Evolutionary conservation across 1,284 basidiomycete genomes (phyloP).

Genomic region (Ganoderma boninense): DNA sequence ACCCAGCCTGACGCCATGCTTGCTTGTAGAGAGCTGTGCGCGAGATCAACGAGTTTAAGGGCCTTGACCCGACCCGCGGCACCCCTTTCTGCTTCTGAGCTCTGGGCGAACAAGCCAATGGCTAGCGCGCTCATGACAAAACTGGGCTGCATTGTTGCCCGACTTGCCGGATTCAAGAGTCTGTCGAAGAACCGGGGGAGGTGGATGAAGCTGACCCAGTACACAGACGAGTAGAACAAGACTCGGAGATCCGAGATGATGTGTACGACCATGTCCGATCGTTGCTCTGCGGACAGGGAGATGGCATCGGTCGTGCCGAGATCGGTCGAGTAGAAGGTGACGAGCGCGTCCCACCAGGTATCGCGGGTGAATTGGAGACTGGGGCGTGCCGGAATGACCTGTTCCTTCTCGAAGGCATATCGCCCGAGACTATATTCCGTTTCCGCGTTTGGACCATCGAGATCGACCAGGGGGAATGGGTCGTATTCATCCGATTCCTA

Average conservation of each 20-base stretch:
- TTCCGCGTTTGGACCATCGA: constrained; percentile 9
- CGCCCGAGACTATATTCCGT: background rate
- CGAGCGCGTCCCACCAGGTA: constrained; percentile 32
- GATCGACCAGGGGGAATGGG: constrained; percentile 25
- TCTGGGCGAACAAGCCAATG: constrained; percentile 72
- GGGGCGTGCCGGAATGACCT: constrained; percentile 20
- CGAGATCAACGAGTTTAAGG: constrained; percentile 65
- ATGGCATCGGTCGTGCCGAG: constrained; percentile 22
- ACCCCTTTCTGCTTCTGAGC: constrained; percentile 61
- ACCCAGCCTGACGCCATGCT: constrained; percentile 77
- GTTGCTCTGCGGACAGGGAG: constrained; percentile 50
- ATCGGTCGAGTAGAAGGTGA: constrained; percentile 29
- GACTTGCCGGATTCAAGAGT: constrained; percentile 58
- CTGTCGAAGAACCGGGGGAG: constrained; percentile 69
- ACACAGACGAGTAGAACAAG: constrained; percentile 66
- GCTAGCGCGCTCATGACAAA: constrained; percentile 71
- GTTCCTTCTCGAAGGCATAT: background rate
- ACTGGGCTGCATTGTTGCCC: constrained; percentile 70
- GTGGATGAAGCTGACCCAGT: constrained; percentile 79
- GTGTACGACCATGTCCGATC: constrained; percentile 47
- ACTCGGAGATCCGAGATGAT: constrained; percentile 59
- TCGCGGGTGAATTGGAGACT: constrained; percentile 30
- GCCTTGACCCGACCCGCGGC: constrained; percentile 59
- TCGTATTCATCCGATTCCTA: constrained; percentile 25
- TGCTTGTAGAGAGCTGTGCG: constrained; percentile 72